A percentile compares a stretch with the other conserved stretches of the same genome.
Conservation (phyloP, 2,329 filamentous ascomycete genomes). For the Cadophora gregata region DNA sequence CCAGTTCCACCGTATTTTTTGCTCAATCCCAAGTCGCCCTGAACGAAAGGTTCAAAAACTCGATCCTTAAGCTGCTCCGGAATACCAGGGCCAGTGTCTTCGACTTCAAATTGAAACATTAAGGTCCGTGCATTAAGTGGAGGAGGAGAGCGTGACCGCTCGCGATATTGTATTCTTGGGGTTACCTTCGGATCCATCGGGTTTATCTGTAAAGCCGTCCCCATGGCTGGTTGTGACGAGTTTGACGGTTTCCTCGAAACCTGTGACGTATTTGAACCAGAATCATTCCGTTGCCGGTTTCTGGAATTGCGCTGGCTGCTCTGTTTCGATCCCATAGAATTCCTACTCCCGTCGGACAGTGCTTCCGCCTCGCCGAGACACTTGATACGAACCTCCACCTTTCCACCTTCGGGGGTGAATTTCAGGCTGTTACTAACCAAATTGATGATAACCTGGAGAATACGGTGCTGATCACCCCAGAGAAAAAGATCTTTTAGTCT, state of each 20-base stretch:
- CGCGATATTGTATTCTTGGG: slow-evolving; percentile 50
- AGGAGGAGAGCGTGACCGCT: slow-evolving; percentile 64
- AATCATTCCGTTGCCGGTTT: slow-evolving; percentile 37
- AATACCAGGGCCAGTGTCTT: slow-evolving; percentile 88
- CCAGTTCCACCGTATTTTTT: slow-evolving; percentile 92
- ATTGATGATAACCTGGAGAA: slow-evolving; percentile 92
- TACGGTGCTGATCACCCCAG: slow-evolving; percentile 91
- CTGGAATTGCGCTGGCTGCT: slow-evolving; percentile 37
- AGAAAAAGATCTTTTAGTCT: slow-evolving; percentile 52
- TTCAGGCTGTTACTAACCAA: slow-evolving; percentile 91
- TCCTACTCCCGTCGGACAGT: slow-evolving; percentile 36
- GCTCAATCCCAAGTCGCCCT: slow-evolving; percentile 87
- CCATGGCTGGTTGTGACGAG: slow-evolving; percentile 44
- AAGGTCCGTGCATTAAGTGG: slow-evolving; percentile 69
- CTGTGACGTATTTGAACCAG: slow-evolving; percentile 52
- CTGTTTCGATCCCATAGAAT: slow-evolving; percentile 41
- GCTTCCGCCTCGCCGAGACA: slow-evolving; percentile 65
- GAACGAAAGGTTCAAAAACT: slow-evolving; percentile 94
- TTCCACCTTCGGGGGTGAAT: slow-evolving; percentile 81
- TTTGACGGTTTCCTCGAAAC: slow-evolving; percentile 50
- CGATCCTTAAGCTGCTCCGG: slow-evolving; percentile 76
- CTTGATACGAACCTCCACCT: slow-evolving; percentile 76
- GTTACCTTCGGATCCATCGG: slow-evolving; percentile 55
- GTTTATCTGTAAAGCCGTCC: slow-evolving; percentile 67
- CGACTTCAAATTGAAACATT: slow-evolving; percentile 84